Base-by-base conservation (phyloP, 1,139 yeast genomes). In the Suhomyces yuchorum region DNA sequence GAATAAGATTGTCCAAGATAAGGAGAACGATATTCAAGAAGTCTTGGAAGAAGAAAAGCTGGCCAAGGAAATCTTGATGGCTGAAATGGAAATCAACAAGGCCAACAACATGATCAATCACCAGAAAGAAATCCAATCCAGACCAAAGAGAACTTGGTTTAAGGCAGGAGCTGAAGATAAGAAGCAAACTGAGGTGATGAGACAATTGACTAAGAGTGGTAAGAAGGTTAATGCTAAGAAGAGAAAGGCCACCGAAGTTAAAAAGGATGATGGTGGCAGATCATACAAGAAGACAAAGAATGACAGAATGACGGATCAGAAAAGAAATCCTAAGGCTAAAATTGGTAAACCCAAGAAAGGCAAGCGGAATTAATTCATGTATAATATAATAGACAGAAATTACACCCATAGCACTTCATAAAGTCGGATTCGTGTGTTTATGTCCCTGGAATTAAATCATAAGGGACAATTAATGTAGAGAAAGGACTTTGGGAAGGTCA, bases 141-240 rank as follows among this genome's bases (percentile, higher is more conserved):
- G 98, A 61, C 99, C 99, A 28, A 90, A 82, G 70, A 83, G 99
- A 72, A 93, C 99, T 0, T 93, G 99, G 99, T 93, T 93, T 68
- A 95, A 89, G 66, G 71, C 81, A 37, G 92, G 86, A 53, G 73
- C 77, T 54, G 95, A 87, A 36, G 95, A 88, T 36, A 57, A 57
- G 53, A 82, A 80, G 58, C 60, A 60, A 50, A 70, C 76, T 37
- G 79, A 74, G 49, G 78, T 71, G 14, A 61, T 75, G 61, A 80
- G 77, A 43, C 74, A 73, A 38, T 62, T 77, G 50, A 68, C 76
- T 14, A 75, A 77, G 53, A 75, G 70, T 42, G 78, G 78, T 44
- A 71, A 70, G 54, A 68, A 68, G 59, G 60, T 65, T 22, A 65
- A 66, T 46, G 56, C 67, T 26, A 59, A 57, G 50, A 65, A 66